Percentiles rank a stretch among this genome's conserved stretches.
These are phyloP conservation scores for Berberis thunbergii DNA, from an alignment of 164 flowering plant genomes.

Conservation along the genomic window DNA sequence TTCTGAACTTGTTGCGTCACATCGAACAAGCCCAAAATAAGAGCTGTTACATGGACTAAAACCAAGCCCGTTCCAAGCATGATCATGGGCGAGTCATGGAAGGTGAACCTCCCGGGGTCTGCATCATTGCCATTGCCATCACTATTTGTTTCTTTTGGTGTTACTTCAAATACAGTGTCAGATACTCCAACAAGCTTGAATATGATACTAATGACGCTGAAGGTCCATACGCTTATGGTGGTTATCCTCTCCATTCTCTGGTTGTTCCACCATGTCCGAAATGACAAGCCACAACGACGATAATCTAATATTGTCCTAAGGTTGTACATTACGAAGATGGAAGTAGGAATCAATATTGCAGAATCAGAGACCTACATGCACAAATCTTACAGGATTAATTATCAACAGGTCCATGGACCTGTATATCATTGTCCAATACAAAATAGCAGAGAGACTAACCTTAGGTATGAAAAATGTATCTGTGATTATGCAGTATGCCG, in stretches of 20 bases:
- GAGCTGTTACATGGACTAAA: slow-evolving; percentile 30
- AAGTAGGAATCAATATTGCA: slow-evolving; percentile 15
- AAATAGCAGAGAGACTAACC: not conserved
- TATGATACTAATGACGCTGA: slow-evolving; percentile 20
- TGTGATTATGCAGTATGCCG: slow-evolving; percentile 45
- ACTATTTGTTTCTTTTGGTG: slow-evolving; percentile 26
- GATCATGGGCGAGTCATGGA: slow-evolving; percentile 36
- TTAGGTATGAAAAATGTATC: slow-evolving; percentile 40
- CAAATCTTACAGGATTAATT: not conserved
- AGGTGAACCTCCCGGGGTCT: slow-evolving; percentile 30
- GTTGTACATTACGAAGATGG: slow-evolving; percentile 23
- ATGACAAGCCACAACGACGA: slow-evolving; percentile 17
- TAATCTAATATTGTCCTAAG: slow-evolving; percentile 27
- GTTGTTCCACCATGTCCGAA: slow-evolving; percentile 48
- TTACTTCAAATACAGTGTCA: slow-evolving; percentile 36
- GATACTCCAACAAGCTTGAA: slow-evolving; percentile 37
- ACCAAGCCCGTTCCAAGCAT: slow-evolving; percentile 29
- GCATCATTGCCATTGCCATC: not conserved
- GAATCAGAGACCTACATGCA: slow-evolving; percentile 32
- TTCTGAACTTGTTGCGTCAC: too few relatives aligned
- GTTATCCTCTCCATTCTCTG: slow-evolving; percentile 30
- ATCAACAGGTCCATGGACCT: not conserved
- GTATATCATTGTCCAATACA: not conserved
- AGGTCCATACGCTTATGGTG: slow-evolving; percentile 25
- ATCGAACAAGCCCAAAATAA: slow-evolving; percentile 5